Conservation (phyloP, 352 stramenopile genomes). For the Phytophthora brassicae region DNA sequence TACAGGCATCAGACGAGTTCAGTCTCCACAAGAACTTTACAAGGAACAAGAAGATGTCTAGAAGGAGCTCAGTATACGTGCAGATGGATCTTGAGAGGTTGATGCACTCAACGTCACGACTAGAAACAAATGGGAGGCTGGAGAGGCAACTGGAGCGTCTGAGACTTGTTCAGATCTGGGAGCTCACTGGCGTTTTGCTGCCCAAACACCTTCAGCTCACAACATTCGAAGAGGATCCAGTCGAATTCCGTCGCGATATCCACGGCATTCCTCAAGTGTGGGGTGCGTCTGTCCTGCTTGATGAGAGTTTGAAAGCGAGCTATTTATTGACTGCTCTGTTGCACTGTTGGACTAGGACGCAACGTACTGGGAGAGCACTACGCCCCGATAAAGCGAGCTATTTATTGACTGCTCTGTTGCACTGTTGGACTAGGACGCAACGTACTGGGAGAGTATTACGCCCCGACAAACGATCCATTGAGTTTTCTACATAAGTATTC, state of each 20-base stretch:
- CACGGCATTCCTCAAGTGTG: constrained; percentile 19
- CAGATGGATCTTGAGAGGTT: constrained; percentile 22
- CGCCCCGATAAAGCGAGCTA: constrained; percentile 9
- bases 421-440: constrained; percentile 20
- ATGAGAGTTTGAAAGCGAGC: background rate
- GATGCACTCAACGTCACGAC: constrained; percentile 5
- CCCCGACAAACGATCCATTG: constrained; percentile 12
- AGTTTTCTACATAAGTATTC: constrained; percentile 23
- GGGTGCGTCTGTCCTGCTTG: constrained; percentile 9
- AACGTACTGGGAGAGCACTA: constrained; percentile 36
- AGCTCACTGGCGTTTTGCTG: background rate
- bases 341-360: constrained; percentile 9
- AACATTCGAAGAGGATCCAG: constrained; percentile 20
- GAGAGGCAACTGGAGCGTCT: constrained; percentile 7
- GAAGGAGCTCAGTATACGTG: constrained; percentile 1
- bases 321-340: background rate
- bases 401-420: background rate
- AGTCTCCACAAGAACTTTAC: constrained; percentile 15
- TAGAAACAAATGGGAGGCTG: constrained; percentile 8
- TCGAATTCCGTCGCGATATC: constrained; percentile 31
- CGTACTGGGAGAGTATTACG: constrained; percentile 32
- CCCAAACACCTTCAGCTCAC: constrained; percentile 24
- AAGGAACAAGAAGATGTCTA: background rate
- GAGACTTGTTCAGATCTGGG: background rate
- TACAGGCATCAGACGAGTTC: constrained; percentile 18